Evolutionary conservation across 2,329 filamentous ascomycete genomes (phyloP).

Genomic region (Taxawa tesnikishii): DNA sequence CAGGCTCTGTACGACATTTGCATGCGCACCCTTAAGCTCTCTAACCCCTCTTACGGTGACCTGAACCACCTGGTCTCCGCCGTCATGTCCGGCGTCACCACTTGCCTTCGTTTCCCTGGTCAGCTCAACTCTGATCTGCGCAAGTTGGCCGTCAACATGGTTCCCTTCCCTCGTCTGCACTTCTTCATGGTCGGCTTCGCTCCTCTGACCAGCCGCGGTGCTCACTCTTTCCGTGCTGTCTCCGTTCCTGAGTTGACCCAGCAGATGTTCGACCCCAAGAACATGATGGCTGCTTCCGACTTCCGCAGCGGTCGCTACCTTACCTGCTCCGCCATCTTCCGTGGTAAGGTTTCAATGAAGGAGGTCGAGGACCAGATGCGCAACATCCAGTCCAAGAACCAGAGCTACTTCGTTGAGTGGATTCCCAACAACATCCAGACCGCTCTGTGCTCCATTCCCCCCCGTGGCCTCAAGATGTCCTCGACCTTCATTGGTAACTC

Average conservation of each 20-base stretch:
- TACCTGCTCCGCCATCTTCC: conserved; percentile 99
- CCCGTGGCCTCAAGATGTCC: conserved; percentile 96
- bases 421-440: conserved; percentile 99
- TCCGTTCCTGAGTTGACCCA: conserved; percentile 97
- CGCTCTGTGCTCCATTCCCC: conserved; percentile 96
- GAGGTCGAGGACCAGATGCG: conserved; percentile 99
- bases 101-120: conserved; percentile 96
- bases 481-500: conserved; percentile 99
- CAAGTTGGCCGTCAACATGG: conserved; percentile 99
- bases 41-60: conserved; percentile 96
- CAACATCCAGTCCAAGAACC: conserved; percentile 99
- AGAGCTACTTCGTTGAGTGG: conserved; percentile 99
- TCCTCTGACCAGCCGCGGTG: conserved; percentile 85
- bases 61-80: conserved; percentile 98
- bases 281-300: conserved; percentile 99
- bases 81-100: conserved; percentile 99
- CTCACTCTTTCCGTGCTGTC: conserved; percentile 93
- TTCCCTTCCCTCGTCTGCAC: conserved; percentile 99
- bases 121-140: conserved; percentile 99
- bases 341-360: conserved; percentile 99
- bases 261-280: conserved; percentile 99
- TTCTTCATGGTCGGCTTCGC: conserved; percentile 99
- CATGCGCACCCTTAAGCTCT: conserved; percentile 99
- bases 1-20: conserved; percentile 97
- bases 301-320: conserved; percentile 99